A percentile compares a stretch with the other conserved stretches of the same genome.
Evolutionary conservation across 2,329 filamentous ascomycete genomes (phyloP).

Genomic region (Thielaviopsis punctulata): DNA sequence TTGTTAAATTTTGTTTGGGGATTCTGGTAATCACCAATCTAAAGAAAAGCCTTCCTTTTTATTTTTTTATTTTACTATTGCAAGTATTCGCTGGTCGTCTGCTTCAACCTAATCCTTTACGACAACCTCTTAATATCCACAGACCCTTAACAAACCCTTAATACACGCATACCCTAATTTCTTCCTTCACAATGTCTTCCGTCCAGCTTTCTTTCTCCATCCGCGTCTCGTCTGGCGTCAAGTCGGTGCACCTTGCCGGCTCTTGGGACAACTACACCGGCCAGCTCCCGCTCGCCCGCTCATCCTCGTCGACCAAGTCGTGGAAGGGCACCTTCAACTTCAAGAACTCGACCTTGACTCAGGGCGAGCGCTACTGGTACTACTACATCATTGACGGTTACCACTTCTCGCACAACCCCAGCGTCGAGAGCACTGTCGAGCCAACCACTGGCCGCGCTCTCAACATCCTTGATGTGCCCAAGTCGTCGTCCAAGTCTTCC

Average conservation of each 20-base stretch:
- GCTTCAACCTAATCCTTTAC: conserved; percentile 14
- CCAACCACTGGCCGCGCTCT: conserved; percentile 92
- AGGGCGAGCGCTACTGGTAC: conserved; percentile 96
- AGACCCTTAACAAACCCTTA: conserved; percentile 16
- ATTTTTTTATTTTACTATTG: conserved; percentile 1
- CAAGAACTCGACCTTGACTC: conserved; percentile 67
- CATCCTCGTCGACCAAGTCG: conserved; percentile 65
- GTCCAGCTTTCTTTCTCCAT: conserved; percentile 92
- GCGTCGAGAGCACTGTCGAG: conserved; percentile 75
- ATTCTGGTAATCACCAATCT: conserved; percentile 11
- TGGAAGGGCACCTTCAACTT: conserved; percentile 98
- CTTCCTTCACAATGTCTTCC: conserved; percentile 53
- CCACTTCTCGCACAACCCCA: conserved; percentile 92
- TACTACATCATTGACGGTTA: conserved; percentile 99
- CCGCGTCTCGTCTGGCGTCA: conserved; percentile 88
- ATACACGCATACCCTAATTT: conserved; percentile 3
- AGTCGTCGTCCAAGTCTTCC: conserved; percentile 25
- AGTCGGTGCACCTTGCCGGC: conserved; percentile 91
- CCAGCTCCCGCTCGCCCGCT: conserved; percentile 86
- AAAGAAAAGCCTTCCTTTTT: conserved; percentile 9
- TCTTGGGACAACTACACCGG: conserved; percentile 97
- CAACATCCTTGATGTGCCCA: conserved; percentile 88
- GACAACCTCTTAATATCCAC: conserved; percentile 17
- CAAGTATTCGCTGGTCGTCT: conserved; percentile 12
- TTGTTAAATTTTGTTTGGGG: not conserved